These are phyloP conservation scores for Trichoderma erinaceum DNA, from an alignment of 495 filamentous ascomycete species.

Conservation along the genomic window DNA sequence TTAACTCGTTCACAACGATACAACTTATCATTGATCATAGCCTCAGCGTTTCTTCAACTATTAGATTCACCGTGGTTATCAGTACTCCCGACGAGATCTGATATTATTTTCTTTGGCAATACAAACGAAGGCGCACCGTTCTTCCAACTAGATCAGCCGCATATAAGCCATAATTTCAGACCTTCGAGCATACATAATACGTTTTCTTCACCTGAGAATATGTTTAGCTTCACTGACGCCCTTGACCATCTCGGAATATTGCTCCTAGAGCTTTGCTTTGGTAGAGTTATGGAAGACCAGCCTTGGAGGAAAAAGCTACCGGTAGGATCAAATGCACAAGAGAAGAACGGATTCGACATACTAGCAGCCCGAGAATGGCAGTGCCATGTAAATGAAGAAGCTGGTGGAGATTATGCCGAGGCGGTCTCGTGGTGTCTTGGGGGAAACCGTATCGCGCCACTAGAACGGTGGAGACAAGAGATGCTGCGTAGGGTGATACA, in stretches of 20 bases:
- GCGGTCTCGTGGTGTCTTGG: conserved; percentile 35
- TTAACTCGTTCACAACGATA: conserved; percentile 19
- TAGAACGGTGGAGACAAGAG: conserved; percentile 17
- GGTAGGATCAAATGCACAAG: conserved; percentile 13
- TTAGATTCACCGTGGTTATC: conserved; percentile 23
- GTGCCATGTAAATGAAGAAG: conserved; percentile 28
- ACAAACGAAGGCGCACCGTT: background rate
- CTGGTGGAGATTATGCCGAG: conserved; percentile 28
- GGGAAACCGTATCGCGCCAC: conserved; percentile 15
- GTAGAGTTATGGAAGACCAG: conserved; percentile 23
- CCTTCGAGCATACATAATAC: conserved; percentile 43
- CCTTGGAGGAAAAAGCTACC: conserved; percentile 20
- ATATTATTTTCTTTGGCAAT: conserved; percentile 21
- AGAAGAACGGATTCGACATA: conserved; percentile 22
- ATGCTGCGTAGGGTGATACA: conserved; percentile 19
- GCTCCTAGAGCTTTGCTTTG: conserved; percentile 38
- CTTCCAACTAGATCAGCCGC: conserved; percentile 19
- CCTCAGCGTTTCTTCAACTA: conserved; percentile 24
- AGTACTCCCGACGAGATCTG: background rate
- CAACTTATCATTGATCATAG: conserved; percentile 18
- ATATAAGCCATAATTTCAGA: conserved; percentile 27
- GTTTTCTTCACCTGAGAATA: conserved; percentile 46
- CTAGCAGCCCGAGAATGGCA: conserved; percentile 27
- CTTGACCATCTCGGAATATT: conserved; percentile 54
- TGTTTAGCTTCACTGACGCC: conserved; percentile 25